Evolutionary conservation across 148 eudicot species (phyloP), one percentile per base, ranked within the genome.

Genomic region (Simmondsia chinensis): DNA sequence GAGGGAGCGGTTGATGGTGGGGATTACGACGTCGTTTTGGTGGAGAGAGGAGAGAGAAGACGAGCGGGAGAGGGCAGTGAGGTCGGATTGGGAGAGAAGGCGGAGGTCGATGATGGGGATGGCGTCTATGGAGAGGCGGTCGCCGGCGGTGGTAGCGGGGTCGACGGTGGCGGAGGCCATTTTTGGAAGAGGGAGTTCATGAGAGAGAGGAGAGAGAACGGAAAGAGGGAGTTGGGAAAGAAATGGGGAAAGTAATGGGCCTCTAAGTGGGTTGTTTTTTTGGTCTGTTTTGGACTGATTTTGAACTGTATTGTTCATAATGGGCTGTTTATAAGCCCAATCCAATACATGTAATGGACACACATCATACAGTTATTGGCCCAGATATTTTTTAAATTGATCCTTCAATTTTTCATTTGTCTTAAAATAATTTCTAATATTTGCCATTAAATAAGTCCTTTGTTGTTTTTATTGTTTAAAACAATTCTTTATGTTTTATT

Each of bases 81-180:
- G 76, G 24, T 89, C 97, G 5, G 97, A 78, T 56, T 84, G 87
- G 14, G 97, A 68, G 16, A 89, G 73, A 15, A 66, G 56, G 6
- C 85, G 91, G 61, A 89, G 93, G 63, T 89, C 97, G 25, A 84
- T 60, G 58, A 62, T 54, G 11, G 84, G 81, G 27, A 82, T 66
- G 7, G 79, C 71, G 12, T 79, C 87, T 4, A 57, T 11, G 12
- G 61, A 40, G 32, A 73, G 72, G 2, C 49, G 74, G 21, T 44
- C 61, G 43, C 39, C 50, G 51, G 48, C 40, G 56, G 41, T 24
- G 50, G 49, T 7, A 34, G 76, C 4, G 33, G 73, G 59, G 11
- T 53, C 65, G 31, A 63, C 52, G 52, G 77, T 52, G 15, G 46
- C 59, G 53, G 85, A 48, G 2, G 82, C 69, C 87, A 77, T 75